A percentile compares a stretch with the other conserved stretches of the same genome.
phyloP scores from a whole-genome alignment of 164 flowering plant species.

The Stephania cephalantha region DNA sequence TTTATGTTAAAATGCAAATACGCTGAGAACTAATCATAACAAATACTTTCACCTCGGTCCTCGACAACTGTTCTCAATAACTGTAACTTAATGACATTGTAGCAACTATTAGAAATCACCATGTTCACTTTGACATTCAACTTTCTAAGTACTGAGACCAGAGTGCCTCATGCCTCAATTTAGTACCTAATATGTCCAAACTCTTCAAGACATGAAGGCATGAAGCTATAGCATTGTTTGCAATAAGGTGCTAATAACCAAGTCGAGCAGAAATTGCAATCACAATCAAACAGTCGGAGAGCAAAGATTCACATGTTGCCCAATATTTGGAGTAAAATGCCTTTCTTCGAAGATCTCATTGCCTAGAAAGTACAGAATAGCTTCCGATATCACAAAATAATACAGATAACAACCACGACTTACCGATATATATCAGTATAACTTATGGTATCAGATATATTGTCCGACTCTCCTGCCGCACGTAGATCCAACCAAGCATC shows the following conservation, averaged over 20 bases:
- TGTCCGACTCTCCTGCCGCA: slow-evolving; percentile 62
- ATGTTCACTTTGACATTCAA: neutral
- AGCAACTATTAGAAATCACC: neutral
- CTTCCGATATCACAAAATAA: neutral
- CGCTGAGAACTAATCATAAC: no score
- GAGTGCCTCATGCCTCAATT: neutral
- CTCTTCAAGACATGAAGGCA: neutral
- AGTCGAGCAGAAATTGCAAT: neutral
- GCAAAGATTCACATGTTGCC: neutral
- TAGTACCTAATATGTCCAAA: neutral
- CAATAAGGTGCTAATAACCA: neutral
- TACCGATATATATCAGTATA: slow-evolving; percentile 76
- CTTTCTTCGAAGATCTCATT: neutral
- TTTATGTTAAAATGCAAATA: no score
- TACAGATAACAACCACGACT: slow-evolving; percentile 1
- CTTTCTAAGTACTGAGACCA: neutral
- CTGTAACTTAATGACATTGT: neutral
- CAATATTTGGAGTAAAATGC: neutral
- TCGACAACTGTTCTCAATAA: no score
- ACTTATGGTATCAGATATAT: slow-evolving; percentile 61
- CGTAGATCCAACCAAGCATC: slow-evolving; percentile 93
- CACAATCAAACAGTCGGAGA: neutral
- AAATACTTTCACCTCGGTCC: no score
- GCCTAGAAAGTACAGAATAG: neutral
- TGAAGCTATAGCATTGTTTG: neutral